A percentile compares a stretch with the other conserved stretches of the same genome.
Evolutionary conservation across 2,329 filamentous ascomycete species (phyloP).

Genomic region (Sarocladium strictum): DNA sequence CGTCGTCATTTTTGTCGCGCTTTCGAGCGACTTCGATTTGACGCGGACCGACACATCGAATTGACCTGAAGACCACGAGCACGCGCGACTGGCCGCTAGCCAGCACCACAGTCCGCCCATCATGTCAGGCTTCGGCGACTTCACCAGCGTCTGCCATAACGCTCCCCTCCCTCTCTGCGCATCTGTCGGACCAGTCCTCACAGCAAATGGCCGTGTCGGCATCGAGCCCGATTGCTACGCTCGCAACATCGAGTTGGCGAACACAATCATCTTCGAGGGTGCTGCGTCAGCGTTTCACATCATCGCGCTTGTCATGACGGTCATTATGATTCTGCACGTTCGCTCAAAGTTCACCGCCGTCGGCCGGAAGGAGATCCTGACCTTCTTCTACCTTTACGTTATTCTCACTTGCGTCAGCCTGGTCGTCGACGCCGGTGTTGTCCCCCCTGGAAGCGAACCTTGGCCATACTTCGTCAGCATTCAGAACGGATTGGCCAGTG

Average conservation of each 20-base stretch:
- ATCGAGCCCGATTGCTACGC: slow-evolving; percentile 91
- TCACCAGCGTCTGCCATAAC: slow-evolving; percentile 77
- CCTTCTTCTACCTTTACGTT: slow-evolving; percentile 97
- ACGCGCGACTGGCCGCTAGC: not conserved
- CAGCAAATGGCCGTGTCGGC: slow-evolving; percentile 61
- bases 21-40: not conserved
- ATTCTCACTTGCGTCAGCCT: slow-evolving; percentile 83
- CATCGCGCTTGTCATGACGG: slow-evolving; percentile 81
- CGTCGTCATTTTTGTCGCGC: too few species aligned
- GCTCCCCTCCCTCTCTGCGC: slow-evolving; percentile 83
- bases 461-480: slow-evolving; percentile 90
- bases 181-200: slow-evolving; percentile 69
- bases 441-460: slow-evolving; percentile 71
- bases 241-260: slow-evolving; percentile 89
- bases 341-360: slow-evolving; percentile 97
- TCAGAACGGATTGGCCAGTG: slow-evolving; percentile 79
- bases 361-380: slow-evolving; percentile 67
- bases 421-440: slow-evolving; percentile 85
- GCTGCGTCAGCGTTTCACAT: slow-evolving; percentile 92
- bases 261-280: slow-evolving; percentile 96
- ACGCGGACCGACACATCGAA: not conserved
- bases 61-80: too few species aligned
- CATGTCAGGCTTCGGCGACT: slow-evolving; percentile 87
- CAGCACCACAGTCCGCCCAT: slow-evolving; percentile 15
- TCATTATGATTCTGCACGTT: slow-evolving; percentile 96